Conservation (phyloP, 352 stramenopile genomes). For the Phytopythium kandeliae region DNA sequence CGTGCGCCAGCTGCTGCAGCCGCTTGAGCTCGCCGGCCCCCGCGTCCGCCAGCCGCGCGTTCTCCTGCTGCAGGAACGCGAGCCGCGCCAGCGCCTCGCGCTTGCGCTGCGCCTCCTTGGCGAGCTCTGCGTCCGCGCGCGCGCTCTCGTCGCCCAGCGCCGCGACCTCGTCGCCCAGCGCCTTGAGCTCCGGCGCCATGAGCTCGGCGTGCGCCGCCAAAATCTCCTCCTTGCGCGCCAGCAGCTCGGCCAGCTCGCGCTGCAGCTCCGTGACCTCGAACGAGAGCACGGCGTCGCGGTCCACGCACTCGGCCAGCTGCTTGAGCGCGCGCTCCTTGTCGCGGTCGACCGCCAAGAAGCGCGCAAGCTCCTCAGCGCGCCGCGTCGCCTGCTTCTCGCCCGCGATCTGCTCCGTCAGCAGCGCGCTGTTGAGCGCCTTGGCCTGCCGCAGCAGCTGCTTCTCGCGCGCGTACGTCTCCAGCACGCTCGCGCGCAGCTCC, state of each 20-base stretch:
- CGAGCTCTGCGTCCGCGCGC: slow-evolving; percentile 60
- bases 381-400: slow-evolving; percentile 85
- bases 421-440: slow-evolving; percentile 79
- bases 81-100: slow-evolving; percentile 51
- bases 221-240: slow-evolving; percentile 71
- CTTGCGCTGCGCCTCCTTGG: slow-evolving; percentile 63
- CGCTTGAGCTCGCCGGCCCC: slow-evolving; percentile 50
- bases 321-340: slow-evolving; percentile 77
- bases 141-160: slow-evolving; percentile 63
- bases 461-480: slow-evolving; percentile 80
- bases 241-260: slow-evolving; percentile 67
- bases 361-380: slow-evolving; percentile 72
- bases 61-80: slow-evolving; percentile 57
- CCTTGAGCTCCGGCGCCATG: slow-evolving; percentile 78
- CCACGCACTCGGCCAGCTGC: slow-evolving; percentile 67
- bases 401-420: slow-evolving; percentile 82
- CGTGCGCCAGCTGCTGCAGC: slow-evolving; percentile 52
- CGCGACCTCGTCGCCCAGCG: slow-evolving; percentile 62
- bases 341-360: slow-evolving; percentile 68
- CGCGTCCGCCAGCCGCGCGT: slow-evolving; percentile 46
- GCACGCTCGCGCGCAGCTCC: slow-evolving; percentile 58
- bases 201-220: slow-evolving; percentile 71
- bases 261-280: slow-evolving; percentile 88
- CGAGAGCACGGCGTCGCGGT: slow-evolving; percentile 75
- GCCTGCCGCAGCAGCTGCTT: slow-evolving; percentile 74